Evolutionary conservation across 371 early-diverging fungal genomes (phyloP), one percentile per base, ranked within the genome.

Genomic region (Dentiscutata heterogama): DNA sequence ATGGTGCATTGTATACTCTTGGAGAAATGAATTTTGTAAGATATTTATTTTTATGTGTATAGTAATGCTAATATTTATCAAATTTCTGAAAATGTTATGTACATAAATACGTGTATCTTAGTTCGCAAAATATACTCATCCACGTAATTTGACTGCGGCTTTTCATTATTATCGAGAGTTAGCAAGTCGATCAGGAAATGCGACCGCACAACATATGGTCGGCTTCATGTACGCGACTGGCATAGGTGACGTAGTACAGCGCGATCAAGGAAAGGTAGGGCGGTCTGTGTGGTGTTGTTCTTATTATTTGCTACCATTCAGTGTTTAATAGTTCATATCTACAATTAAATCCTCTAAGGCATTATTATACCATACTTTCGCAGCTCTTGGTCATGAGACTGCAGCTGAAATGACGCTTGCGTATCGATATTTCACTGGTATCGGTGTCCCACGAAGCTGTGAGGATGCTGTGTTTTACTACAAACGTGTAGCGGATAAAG

Each of bases 191-290:
- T 88, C 87, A 42, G 98, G 97, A 56, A 94, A 96, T 83, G 90
- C 95, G 6, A 91, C 93, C 5, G 98, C 96, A 18, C 98, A 97
- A 83, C 93, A 95, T 51, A 94, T 94, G 90, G 85, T 97, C 7
- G 98, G 97, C 8, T 91, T 96, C 79, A 92, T 96, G 86, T 94
- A 97, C 85, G 92, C 98, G 2, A 95, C 97, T 0, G 98, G 97
- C 1, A 83, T 98, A 53, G 98, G 97, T 13, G 86, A 91, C 67
- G 88, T 86, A 4, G 93, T 93, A 14, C 84, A 89, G 83, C 78
- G 91, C 18, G 90, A 93, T 82, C 92, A 92, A 82, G 92, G 90
- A 27, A 87, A 89, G 77, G 86, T 84, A 80, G 71, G 75, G 46
- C 46, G 46, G 46, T 46, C 46, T 46, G 46, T 46, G 46, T 46